These are phyloP conservation scores for Euryodendron excelsum DNA, from an alignment of 148 eudicot genomes.

Conservation along the genomic window DNA sequence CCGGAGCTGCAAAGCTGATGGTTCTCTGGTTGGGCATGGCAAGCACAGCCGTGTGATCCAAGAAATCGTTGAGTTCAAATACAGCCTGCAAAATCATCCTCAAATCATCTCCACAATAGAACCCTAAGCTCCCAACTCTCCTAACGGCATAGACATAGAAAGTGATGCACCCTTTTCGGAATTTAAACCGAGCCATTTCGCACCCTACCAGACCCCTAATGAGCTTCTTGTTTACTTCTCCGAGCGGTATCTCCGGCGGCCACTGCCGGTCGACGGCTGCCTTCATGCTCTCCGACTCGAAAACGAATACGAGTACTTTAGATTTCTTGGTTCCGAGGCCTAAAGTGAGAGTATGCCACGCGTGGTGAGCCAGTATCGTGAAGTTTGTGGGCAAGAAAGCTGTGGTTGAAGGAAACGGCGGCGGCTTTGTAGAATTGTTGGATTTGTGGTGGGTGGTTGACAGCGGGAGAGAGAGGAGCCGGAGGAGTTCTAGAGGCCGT, in stretches of 20 bases:
- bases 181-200: conserved; percentile 88
- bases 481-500: conserved; percentile 51
- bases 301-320: conserved; percentile 68
- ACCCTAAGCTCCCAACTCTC: conserved; percentile 43
- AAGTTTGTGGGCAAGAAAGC: conserved; percentile 82
- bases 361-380: conserved; percentile 92
- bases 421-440: too few relatives aligned
- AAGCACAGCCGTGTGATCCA: conserved; percentile 96
- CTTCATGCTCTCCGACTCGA: conserved; percentile 52
- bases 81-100: conserved; percentile 53
- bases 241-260: conserved; percentile 79
- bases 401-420: conserved; percentile 51
- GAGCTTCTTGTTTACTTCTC: conserved; percentile 73
- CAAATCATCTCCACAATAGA: conserved; percentile 66
- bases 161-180: conserved; percentile 82
- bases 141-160: conserved; percentile 83
- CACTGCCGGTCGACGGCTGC: conserved; percentile 45
- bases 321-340: conserved; percentile 94
- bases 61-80: conserved; percentile 68
- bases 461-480: conserved; percentile 62
- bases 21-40: conserved; percentile 83
- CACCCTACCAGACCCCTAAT: conserved; percentile 53
- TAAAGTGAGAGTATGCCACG: conserved; percentile 90
- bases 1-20: conserved; percentile 34
- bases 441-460: conserved; percentile 7